Evolutionary conservation across 768 basidiomycete genomes (phyloP).

Genomic region (Mycena galopus): DNA sequence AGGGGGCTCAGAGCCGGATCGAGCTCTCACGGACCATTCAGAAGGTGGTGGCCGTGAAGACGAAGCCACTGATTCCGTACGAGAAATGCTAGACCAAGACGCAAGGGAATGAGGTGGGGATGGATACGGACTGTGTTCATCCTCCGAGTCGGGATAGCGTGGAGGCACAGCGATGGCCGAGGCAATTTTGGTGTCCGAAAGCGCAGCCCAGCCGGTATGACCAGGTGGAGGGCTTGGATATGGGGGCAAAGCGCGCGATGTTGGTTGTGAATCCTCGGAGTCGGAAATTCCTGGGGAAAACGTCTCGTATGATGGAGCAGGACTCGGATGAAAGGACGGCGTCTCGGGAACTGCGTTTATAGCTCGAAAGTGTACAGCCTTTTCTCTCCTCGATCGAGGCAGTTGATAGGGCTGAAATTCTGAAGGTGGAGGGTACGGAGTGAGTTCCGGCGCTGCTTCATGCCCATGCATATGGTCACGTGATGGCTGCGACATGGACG

Average conservation of each 20-base stretch:
- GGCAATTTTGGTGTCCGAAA: slow-evolving; percentile 30
- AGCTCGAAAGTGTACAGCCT: neutral
- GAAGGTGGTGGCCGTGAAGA: slow-evolving; percentile 18
- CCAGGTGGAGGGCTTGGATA: slow-evolving; percentile 23
- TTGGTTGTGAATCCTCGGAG: slow-evolving; percentile 15
- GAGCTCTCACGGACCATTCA: neutral
- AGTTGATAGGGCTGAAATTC: slow-evolving; percentile 12
- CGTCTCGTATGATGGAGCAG: slow-evolving; percentile 26
- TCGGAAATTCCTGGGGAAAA: neutral
- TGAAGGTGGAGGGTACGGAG: slow-evolving; percentile 7
- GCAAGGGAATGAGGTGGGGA: slow-evolving; percentile 3
- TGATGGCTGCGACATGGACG: slow-evolving; percentile 8
- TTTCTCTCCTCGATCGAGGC: slow-evolving; percentile 14
- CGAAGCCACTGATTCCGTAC: slow-evolving; percentile 24
- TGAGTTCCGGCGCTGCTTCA: neutral
- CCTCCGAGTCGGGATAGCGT: slow-evolving; percentile 26
- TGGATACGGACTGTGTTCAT: slow-evolving; percentile 6
- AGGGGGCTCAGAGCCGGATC: slow-evolving; percentile 14
- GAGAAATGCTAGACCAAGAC: neutral
- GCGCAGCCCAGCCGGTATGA: slow-evolving; percentile 32
- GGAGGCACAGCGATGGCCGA: slow-evolving; percentile 24
- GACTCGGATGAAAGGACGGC: neutral
- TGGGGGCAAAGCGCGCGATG: slow-evolving; percentile 28
- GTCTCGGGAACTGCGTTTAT: slow-evolving; percentile 3
- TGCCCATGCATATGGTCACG: slow-evolving; percentile 1